Base-by-base conservation (phyloP, 2,329 filamentous ascomycete species). In the Sporothrix inflata region DNA sequence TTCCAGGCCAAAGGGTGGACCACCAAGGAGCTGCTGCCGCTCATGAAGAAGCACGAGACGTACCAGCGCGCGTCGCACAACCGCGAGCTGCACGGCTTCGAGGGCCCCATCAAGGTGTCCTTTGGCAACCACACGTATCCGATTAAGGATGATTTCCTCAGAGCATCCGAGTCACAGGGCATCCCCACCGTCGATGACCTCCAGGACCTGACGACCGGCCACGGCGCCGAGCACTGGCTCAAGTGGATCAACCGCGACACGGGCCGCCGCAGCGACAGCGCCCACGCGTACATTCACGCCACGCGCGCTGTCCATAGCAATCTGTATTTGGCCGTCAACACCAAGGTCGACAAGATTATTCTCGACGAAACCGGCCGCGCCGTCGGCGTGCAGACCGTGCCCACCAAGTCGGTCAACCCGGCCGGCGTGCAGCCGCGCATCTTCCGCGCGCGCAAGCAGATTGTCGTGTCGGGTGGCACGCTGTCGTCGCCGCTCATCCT, bases 81-180 rank as follows among this genome's bases (percentile, higher is more conserved):
- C 79, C 86, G 87, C 74, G 90, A 92, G 11, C 79, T 92, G 27
- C 92, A 95, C 77, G 92, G 92, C 1, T 93, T 90, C 71, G 91
- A 93, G 45, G 92, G 92, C 0, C 92, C 92, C 0, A 94, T 94
- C 83, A 94, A 94, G 82, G 91, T 94, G 51, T 94, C 91, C 0
- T 94, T 94, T 75, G 91, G 91, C 71, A 93, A 93, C 81, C 91
- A 93, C 81, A 92, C 90, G 4, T 94, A 94, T 76, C 92, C 92
- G 1, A 90, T 94, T 81, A 93, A 92, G 85, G 90, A 94, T 69
- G 92, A 95, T 80, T 94, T 94, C 84, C 83, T 94, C 49, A 85
- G 91, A 24, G 91, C 91, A 19, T 84, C 88, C 3, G 91, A 94
- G 77, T 90, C 90, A 0, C 91, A 93, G 78, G 92, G 89, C 24